phyloP scores from a whole-genome alignment of 1,139 yeast species.

The Groenewaldozyma sp. region DNA sequence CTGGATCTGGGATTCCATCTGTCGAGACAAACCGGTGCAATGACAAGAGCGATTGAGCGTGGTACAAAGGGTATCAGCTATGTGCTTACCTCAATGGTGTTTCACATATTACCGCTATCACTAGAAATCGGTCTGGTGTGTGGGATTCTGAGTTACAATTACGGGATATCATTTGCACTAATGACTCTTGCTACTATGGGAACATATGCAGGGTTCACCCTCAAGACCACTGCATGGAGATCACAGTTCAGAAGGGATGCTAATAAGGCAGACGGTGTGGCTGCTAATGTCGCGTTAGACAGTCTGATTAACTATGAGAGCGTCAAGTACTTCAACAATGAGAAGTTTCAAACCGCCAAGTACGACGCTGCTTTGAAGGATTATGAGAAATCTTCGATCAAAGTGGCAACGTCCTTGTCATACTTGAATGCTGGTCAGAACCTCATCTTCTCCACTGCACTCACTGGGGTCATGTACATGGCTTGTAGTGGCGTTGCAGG shows the following conservation, averaged over 20 bases:
- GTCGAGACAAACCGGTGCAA: conserved; percentile 88
- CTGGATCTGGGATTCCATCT: conserved; percentile 87
- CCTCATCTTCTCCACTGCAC: conserved; percentile 78
- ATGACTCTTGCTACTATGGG: conserved; percentile 83
- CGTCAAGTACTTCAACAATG: conserved; percentile 91
- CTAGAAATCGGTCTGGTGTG: conserved; percentile 90
- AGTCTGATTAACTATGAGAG: conserved; percentile 91
- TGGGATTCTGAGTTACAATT: conserved; percentile 86
- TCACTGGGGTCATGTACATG: conserved; percentile 97
- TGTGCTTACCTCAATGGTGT: conserved; percentile 90
- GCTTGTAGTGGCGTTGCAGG: conserved; percentile 89
- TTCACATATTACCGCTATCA: conserved; percentile 87
- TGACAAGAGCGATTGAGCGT: conserved; percentile 91
- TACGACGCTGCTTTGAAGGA: conserved; percentile 67
- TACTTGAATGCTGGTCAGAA: conserved; percentile 89
- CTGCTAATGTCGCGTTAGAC: conserved; percentile 90
- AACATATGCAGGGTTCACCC: conserved; percentile 78
- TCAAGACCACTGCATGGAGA: conserved; percentile 93
- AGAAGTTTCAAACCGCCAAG: conserved; percentile 64
- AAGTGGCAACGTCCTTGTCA: conserved; percentile 88
- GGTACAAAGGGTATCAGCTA: conserved; percentile 97
- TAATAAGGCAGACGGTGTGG: conserved; percentile 87
- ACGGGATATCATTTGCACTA: conserved; percentile 82
- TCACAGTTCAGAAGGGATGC: conserved; percentile 86
- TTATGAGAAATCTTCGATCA: conserved; percentile 75